These are phyloP conservation scores for Cryptosporidium parvum DNA, from an alignment of 169 alveolate species.

Conservation along the genomic window DNA sequence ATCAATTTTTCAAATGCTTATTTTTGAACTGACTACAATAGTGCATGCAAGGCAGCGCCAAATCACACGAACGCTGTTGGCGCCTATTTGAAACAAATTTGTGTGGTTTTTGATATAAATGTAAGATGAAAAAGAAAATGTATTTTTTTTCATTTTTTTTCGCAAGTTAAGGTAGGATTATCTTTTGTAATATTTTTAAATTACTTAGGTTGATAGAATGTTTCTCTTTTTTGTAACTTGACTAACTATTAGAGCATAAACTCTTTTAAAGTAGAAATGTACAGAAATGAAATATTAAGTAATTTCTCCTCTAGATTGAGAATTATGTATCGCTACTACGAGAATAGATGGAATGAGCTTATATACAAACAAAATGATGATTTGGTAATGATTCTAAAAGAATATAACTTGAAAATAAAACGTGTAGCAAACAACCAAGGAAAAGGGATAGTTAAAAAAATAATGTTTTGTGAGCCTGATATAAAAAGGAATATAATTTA, in stretches of 20 bases:
- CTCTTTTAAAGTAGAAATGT: not conserved
- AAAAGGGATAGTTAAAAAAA: not conserved
- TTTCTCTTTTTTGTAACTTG: not conserved
- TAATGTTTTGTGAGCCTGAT: not conserved
- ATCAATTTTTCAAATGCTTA: too few species aligned
- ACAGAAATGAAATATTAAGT: not conserved
- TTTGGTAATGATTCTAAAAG: not conserved
- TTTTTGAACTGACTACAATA: not conserved
- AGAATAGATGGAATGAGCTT: slow-evolving; percentile 45
- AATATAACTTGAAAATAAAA: not conserved
- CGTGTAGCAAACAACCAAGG: not conserved
- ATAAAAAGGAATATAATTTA: too few species aligned
- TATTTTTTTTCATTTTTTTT: not conserved
- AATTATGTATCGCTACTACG: slow-evolving; percentile 21
- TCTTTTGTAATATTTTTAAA: not conserved
- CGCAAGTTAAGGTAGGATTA: not conserved
- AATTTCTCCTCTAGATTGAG: slow-evolving; percentile 1
- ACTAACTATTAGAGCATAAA: not conserved
- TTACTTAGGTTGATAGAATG: not conserved
- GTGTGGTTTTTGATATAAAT: slow-evolving; percentile 7
- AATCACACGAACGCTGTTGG: not conserved
- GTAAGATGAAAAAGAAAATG: too few species aligned
- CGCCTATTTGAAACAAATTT: slow-evolving; percentile 1
- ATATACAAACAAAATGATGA: slow-evolving; percentile 32
- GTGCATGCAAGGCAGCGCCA: slow-evolving; percentile 21